A percentile compares a stretch with the other conserved stretches of the same genome.
phyloP scores from a whole-genome alignment of 208 protist genomes.

The Jaenimonas drosophilae region DNA sequence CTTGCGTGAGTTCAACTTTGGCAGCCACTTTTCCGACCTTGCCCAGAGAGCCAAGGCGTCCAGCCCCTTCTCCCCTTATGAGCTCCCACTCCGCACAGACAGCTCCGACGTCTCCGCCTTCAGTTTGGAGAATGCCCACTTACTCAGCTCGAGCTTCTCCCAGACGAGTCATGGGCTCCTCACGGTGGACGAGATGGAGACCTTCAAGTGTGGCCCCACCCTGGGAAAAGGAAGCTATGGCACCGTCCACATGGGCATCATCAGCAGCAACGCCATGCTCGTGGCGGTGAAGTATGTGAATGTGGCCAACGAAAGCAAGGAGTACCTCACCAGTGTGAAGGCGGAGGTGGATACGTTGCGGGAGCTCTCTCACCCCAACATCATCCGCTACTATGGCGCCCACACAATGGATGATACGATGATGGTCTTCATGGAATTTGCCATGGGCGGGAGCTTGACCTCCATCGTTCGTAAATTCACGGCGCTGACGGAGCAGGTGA shows the following conservation, averaged over 20 bases:
- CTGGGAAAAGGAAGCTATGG: constrained; percentile 63
- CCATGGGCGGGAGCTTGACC: constrained; percentile 73
- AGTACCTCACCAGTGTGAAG: constrained; percentile 42
- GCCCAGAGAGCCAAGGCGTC: too few species aligned
- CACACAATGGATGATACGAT: constrained; percentile 54
- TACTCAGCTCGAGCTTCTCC: constrained; percentile 11
- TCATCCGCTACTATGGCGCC: constrained; percentile 77
- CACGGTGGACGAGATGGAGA: constrained; percentile 63
- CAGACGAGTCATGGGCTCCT: constrained; percentile 27
- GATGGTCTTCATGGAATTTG: constrained; percentile 89
- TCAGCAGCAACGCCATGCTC: constrained; percentile 37
- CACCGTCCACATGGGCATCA: constrained; percentile 51
- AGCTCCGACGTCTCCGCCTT: constrained; percentile 1
- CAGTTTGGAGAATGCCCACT: not conserved
- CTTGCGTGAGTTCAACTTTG: constrained; percentile 29
- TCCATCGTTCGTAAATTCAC: constrained; percentile 72
- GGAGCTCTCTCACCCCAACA: constrained; percentile 73
- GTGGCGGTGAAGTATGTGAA: constrained; percentile 65
- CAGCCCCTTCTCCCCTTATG: too few species aligned
- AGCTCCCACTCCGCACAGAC: not conserved
- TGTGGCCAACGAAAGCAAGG: constrained; percentile 30
- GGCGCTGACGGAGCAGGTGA: constrained; percentile 55
- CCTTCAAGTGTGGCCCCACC: constrained; percentile 63
- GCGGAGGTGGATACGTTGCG: constrained; percentile 65
- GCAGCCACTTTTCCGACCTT: constrained; percentile 3